Evolutionary conservation across 2,329 filamentous ascomycete genomes (phyloP).

Genomic region (Penicillium sp.): DNA sequence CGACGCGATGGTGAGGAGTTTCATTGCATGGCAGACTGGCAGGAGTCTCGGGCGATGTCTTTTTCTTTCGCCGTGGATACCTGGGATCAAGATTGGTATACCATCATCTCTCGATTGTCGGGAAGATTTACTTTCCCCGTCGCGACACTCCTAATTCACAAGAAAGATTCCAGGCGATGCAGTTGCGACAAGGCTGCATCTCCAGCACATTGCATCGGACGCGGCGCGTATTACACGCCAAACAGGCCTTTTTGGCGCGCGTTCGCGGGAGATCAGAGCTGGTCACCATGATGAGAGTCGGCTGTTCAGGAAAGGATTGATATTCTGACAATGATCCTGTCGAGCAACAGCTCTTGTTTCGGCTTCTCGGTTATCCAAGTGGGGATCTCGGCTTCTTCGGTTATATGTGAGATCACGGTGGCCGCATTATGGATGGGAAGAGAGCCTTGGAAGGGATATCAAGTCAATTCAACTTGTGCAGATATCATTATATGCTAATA

Average conservation of each 20-base stretch:
- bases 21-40: too few species aligned
- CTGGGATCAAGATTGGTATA: conserved; percentile 9
- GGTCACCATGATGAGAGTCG: conserved; percentile 7
- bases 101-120: too few species aligned
- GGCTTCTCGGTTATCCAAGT: conserved; percentile 16
- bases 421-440: too few species aligned
- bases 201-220: conserved; percentile 46
- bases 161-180: conserved; percentile 30
- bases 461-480: too few species aligned
- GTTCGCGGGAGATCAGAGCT: conserved; percentile 16
- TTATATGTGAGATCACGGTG: conserved; percentile 15
- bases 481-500: too few species aligned
- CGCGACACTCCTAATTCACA: conserved; percentile 43
- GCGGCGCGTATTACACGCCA: conserved; percentile 42
- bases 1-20: too few species aligned
- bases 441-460: too few species aligned
- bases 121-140: conserved; percentile 36
- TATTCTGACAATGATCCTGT: too few species aligned
- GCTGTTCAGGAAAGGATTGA: background rate
- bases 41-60: conserved; percentile 3
- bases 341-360: too few species aligned
- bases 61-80: conserved; percentile 21
- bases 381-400: conserved; percentile 15
- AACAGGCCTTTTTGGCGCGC: conserved; percentile 42
- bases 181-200: conserved; percentile 42